Evolutionary conservation across 495 filamentous ascomycete species (phyloP).

Genomic region (Lasiosphaeria miniovina): DNA sequence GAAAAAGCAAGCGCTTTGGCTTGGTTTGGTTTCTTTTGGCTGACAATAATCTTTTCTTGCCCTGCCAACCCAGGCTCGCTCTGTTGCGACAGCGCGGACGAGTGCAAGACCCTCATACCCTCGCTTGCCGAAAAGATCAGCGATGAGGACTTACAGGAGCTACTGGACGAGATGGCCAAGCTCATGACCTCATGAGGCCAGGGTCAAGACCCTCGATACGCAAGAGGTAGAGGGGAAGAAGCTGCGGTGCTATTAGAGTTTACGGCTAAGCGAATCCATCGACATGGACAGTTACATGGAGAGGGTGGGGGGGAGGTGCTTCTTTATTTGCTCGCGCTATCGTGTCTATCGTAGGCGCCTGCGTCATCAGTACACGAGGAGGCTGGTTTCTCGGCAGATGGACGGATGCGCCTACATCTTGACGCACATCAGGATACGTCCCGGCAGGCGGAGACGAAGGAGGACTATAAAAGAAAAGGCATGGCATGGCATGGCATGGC

Average conservation of each 20-base stretch:
- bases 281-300: too few relatives aligned
- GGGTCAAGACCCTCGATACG: background rate
- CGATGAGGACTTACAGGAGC: conserved; percentile 80
- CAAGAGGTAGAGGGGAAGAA: background rate
- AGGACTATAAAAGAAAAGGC: conserved; percentile 8
- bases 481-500: conserved; percentile 20
- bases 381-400: background rate
- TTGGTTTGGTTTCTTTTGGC: too few relatives aligned
- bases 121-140: conserved; percentile 82
- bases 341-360: background rate
- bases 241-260: too few relatives aligned
- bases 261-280: too few relatives aligned
- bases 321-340: background rate
- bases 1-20: too few relatives aligned
- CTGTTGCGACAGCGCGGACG: conserved; percentile 86
- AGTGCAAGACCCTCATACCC: conserved; percentile 94
- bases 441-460: background rate
- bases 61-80: conserved; percentile 61
- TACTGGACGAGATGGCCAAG: conserved; percentile 88
- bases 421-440: background rate
- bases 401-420: background rate
- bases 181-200: conserved; percentile 35
- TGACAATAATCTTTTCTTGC: too few relatives aligned
- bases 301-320: too few relatives aligned
- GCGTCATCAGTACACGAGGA: too few relatives aligned